phyloP scores from a whole-genome alignment of 352 stramenopile genomes.

The Globisporangium spiculum region DNA sequence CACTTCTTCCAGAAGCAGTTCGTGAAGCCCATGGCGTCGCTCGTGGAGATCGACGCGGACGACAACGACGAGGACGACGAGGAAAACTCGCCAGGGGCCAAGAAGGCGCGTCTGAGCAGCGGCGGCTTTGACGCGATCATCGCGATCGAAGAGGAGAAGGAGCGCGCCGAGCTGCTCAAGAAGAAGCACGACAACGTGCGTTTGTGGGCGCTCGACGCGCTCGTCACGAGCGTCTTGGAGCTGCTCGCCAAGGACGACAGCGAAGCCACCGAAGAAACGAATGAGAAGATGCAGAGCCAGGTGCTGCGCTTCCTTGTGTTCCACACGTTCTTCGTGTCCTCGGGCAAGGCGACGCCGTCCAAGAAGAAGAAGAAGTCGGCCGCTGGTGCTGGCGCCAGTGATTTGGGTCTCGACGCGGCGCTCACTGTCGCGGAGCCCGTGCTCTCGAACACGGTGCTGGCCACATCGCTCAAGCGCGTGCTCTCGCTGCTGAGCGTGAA shows the following conservation, averaged over 20 bases:
- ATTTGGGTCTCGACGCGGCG: conserved; percentile 22
- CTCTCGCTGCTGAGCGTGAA: conserved; percentile 60
- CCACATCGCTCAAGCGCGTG: conserved; percentile 57
- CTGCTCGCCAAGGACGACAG: conserved; percentile 27
- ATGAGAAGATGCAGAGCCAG: conserved; percentile 30
- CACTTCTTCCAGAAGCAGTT: conserved; percentile 77
- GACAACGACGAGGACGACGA: conserved; percentile 41
- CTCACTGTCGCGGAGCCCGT: conserved; percentile 29
- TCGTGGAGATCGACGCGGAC: conserved; percentile 38
- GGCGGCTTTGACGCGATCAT: conserved; percentile 68
- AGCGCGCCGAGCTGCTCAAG: conserved; percentile 50
- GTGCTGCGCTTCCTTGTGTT: conserved; percentile 65
- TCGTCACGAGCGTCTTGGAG: conserved; percentile 47
- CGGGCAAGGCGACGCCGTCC: conserved; percentile 26
- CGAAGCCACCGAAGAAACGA: conserved; percentile 19
- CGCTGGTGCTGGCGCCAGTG: conserved; percentile 35
- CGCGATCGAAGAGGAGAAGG: conserved; percentile 74
- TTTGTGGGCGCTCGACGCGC: conserved; percentile 70
- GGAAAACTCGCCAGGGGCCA: conserved; percentile 19
- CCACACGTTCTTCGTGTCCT: conserved; percentile 61
- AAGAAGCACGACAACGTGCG: conserved; percentile 63
- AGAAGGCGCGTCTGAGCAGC: conserved; percentile 37
- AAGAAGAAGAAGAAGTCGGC: conserved; percentile 57
- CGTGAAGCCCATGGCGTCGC: conserved; percentile 45
- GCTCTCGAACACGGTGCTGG: conserved; percentile 45